Evolutionary conservation across 2,329 filamentous ascomycete species (phyloP).

Genomic region (Paraconiothyrium sp.): DNA sequence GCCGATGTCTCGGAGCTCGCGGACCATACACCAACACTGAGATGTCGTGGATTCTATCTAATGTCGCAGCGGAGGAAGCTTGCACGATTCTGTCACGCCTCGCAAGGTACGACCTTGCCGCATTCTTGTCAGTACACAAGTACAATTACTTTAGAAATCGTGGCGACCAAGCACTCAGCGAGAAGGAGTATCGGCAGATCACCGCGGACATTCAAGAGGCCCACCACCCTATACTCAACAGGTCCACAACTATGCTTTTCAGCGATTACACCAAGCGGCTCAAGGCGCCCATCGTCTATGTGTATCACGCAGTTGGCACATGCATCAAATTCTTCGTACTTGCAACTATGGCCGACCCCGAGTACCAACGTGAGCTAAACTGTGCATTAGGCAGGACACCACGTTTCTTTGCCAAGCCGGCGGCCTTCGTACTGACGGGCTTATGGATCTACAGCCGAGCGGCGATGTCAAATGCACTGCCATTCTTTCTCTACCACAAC

Average conservation of each 20-base stretch:
- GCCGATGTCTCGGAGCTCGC: slow-evolving; percentile 56
- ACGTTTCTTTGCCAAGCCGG: slow-evolving; percentile 47
- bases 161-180: slow-evolving; percentile 30
- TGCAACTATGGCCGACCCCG: slow-evolving; percentile 61
- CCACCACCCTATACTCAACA: slow-evolving; percentile 43
- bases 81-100: slow-evolving; percentile 53
- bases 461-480: slow-evolving; percentile 56
- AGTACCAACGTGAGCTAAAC: slow-evolving; percentile 62
- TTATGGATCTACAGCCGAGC: slow-evolving; percentile 60
- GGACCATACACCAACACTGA: slow-evolving; percentile 53
- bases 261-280: slow-evolving; percentile 38
- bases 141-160: slow-evolving; percentile 43
- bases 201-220: slow-evolving; percentile 45
- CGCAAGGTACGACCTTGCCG: slow-evolving; percentile 60
- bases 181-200: slow-evolving; percentile 45
- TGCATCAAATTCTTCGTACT: slow-evolving; percentile 61
- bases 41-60: slow-evolving; percentile 56
- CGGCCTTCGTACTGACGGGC: slow-evolving; percentile 54
- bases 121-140: slow-evolving; percentile 48
- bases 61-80: slow-evolving; percentile 53
- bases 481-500: slow-evolving; percentile 60
- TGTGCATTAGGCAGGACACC: slow-evolving; percentile 53
- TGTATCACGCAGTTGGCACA: slow-evolving; percentile 56
- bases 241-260: slow-evolving; percentile 36
- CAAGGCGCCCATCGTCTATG: slow-evolving; percentile 47